Conservation (phyloP, 139 green algal genomes). For the Micractinium sp. region DNA sequence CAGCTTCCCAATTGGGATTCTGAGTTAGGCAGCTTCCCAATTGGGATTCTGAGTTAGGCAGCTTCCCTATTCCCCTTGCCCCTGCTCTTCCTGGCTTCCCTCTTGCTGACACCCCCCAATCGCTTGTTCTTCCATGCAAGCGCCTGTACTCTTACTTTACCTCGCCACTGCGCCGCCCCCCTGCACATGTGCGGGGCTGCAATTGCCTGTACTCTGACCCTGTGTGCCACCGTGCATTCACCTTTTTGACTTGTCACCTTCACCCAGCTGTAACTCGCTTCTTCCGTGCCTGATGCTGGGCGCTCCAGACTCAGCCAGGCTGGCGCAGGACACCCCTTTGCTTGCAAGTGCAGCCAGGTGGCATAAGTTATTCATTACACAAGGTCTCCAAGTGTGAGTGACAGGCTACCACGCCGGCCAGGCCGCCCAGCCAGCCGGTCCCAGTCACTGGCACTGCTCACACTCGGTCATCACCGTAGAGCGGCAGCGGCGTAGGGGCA, state of each 20-base stretch:
- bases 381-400: not conserved
- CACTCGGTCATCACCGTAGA: constrained; percentile 5
- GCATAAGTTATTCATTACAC: not conserved
- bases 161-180: not conserved
- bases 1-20: not conserved
- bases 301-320: too few species aligned
- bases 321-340: too few species aligned
- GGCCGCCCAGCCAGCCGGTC: too few species aligned
- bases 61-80: not conserved
- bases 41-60: not conserved
- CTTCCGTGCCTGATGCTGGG: too few species aligned
- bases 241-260: not conserved
- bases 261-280: too few species aligned
- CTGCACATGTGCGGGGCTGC: not conserved
- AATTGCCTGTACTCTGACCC: not conserved
- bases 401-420: too few species aligned
- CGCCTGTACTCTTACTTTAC: not conserved
- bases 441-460: too few species aligned
- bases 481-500: too few species aligned
- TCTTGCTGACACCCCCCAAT: not conserved
- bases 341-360: not conserved
- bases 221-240: not conserved
- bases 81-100: too few species aligned
- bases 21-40: not conserved
- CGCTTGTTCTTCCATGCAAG: not conserved